Evolutionary conservation across 306 rosid genomes (phyloP).

Genomic region (Malus sieversii): DNA sequence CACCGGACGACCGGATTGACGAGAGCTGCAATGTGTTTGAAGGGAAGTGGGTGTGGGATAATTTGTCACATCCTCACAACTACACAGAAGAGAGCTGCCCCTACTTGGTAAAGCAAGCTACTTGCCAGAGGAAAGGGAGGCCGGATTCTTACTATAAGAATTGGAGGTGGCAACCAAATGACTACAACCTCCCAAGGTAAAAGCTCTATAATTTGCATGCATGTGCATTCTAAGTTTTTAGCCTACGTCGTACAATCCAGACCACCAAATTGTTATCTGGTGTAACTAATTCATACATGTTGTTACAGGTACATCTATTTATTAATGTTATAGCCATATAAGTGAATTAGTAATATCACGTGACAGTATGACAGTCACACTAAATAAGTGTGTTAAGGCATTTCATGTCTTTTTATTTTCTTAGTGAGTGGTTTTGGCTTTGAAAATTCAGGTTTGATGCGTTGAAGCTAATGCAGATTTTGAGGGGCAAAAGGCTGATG

Average conservation of each 20-base stretch:
- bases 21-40: conserved; percentile 61
- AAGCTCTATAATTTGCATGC: not conserved
- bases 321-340: no score
- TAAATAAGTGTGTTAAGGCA: not conserved
- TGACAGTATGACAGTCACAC: not conserved
- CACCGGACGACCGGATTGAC: conserved; percentile 44
- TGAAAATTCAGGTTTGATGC: conserved; percentile 61
- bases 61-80: conserved; percentile 59
- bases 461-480: conserved; percentile 60
- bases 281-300: no score
- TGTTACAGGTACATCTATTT: no score
- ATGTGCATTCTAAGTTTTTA: not conserved
- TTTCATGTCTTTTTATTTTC: not conserved
- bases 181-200: conserved; percentile 79
- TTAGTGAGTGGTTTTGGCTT: not conserved
- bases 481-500: conserved; percentile 76
- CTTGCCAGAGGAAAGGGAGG: conserved; percentile 82
- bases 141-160: conserved; percentile 75
- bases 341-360: no score
- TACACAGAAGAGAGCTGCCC: conserved; percentile 74
- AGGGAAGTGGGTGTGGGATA: conserved; percentile 92
- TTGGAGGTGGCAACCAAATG: conserved; percentile 89
- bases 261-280: not conserved
- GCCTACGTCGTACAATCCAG: no score
- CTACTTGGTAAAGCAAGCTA: conserved; percentile 78